Evolutionary conservation across 257 asterid genomes (phyloP).

Genomic region (Lycium ferocissimum): DNA sequence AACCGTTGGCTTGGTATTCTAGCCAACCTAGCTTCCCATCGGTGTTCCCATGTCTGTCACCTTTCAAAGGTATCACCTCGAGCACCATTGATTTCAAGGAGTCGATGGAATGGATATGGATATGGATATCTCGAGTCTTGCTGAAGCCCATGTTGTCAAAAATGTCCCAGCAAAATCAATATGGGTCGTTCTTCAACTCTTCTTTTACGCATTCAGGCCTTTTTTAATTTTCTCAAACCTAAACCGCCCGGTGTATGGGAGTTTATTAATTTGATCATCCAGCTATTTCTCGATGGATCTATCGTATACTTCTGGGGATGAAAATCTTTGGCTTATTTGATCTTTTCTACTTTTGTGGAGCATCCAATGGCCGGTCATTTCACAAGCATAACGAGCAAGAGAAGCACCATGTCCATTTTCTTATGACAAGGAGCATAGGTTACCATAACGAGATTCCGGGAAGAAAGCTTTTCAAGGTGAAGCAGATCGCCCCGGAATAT

Average conservation of each 20-base stretch:
- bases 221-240: constrained; percentile 68
- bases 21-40: constrained; percentile 77
- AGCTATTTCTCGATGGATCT: constrained; percentile 62
- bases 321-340: constrained; percentile 75
- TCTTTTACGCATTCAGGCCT: constrained; percentile 87
- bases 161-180: constrained; percentile 61
- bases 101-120: constrained; percentile 92
- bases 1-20: constrained; percentile 90
- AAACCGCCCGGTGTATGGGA: constrained; percentile 96
- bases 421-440: constrained; percentile 86
- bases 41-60: constrained; percentile 97
- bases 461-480: constrained; percentile 79
- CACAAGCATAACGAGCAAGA: too few relatives aligned
- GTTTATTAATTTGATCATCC: constrained; percentile 63
- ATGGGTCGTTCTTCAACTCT: constrained; percentile 85
- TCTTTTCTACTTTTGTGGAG: too few relatives aligned
- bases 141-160: constrained; percentile 65
- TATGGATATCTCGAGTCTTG: constrained; percentile 60
- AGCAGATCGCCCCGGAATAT: constrained; percentile 87
- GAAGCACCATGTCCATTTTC: constrained; percentile 74
- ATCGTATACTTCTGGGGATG: constrained; percentile 75
- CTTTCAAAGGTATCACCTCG: constrained; percentile 93
- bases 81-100: constrained; percentile 93
- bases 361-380: too few relatives aligned
- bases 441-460: constrained; percentile 89